Evolutionary conservation across 2,329 filamentous ascomycete genomes (phyloP).

Genomic region (Acrodontium crateriforme): DNA sequence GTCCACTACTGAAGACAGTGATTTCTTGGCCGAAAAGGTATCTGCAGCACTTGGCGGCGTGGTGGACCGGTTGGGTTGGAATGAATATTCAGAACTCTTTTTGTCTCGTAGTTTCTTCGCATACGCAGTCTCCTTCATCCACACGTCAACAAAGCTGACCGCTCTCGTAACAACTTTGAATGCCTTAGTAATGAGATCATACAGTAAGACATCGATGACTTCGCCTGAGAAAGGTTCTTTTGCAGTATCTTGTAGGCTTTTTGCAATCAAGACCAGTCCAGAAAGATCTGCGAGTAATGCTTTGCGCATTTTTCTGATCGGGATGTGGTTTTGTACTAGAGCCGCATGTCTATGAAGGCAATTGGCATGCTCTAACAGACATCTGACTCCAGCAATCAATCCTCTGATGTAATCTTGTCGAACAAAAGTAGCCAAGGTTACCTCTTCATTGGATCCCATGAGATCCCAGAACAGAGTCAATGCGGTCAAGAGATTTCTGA

Average conservation of each 20-base stretch:
- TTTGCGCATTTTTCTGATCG: constrained; percentile 68
- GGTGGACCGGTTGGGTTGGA: neutral
- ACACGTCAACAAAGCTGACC: constrained; percentile 76
- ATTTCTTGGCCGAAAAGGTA: neutral
- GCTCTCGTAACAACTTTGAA: constrained; percentile 90
- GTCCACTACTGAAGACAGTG: neutral
- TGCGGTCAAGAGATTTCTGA: constrained; percentile 72
- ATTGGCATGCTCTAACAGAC: constrained; percentile 73
- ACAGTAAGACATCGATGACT: constrained; percentile 61
- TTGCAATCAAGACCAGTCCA: constrained; percentile 75
- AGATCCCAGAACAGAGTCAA: constrained; percentile 88
- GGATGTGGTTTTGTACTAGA: constrained; percentile 61
- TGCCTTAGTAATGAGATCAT: constrained; percentile 85
- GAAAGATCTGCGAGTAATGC: constrained; percentile 80
- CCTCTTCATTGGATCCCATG: constrained; percentile 50
- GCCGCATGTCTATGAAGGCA: constrained; percentile 73
- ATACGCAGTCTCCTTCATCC: constrained; percentile 35
- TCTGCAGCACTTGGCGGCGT: neutral
- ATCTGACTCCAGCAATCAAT: constrained; percentile 83
- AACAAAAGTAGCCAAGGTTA: constrained; percentile 64
- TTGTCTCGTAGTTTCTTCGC: neutral
- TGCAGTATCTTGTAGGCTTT: constrained; percentile 65
- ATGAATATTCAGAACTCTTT: no score
- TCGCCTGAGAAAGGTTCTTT: constrained; percentile 37
- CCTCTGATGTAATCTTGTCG: constrained; percentile 91